Evolutionary conservation across 306 rosid genomes (phyloP).

Genomic region (Chamaecrista fasciculata): DNA sequence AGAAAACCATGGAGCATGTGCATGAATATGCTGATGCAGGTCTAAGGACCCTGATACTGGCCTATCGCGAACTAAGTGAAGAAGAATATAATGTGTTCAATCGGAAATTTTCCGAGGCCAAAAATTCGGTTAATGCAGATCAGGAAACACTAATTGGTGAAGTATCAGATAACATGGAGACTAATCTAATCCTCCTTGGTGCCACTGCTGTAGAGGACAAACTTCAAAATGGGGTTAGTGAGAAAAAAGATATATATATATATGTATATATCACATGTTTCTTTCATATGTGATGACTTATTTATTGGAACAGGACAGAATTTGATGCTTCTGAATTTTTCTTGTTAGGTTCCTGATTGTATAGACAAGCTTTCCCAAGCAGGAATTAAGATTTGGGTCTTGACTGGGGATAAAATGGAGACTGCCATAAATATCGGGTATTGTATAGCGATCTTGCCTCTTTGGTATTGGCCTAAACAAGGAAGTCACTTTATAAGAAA

Average conservation of each 20-base stretch:
- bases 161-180: slow-evolving; percentile 49
- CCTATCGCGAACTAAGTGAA: slow-evolving; percentile 57
- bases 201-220: slow-evolving; percentile 61
- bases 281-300: not conserved
- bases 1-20: slow-evolving; percentile 53
- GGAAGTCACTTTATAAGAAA: not conserved
- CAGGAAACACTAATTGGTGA: slow-evolving; percentile 47
- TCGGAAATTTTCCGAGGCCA: slow-evolving; percentile 44
- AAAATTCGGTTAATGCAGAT: slow-evolving; percentile 55
- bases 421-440: slow-evolving; percentile 22
- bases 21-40: slow-evolving; percentile 37
- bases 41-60: slow-evolving; percentile 62
- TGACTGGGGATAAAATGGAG: slow-evolving; percentile 23
- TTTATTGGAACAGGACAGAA: not conserved
- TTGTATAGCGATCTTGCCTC: not conserved
- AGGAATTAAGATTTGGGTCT: slow-evolving; percentile 17
- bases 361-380: slow-evolving; percentile 19
- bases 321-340: not conserved
- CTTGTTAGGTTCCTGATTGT: slow-evolving; percentile 2
- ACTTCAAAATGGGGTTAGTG: slow-evolving; percentile 50
- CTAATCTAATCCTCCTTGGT: slow-evolving; percentile 60
- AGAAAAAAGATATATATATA: too few relatives aligned
- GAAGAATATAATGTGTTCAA: slow-evolving; percentile 51
- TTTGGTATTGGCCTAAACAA: not conserved
- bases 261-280: not conserved